Evolutionary conservation across 1,284 basidiomycete species (phyloP).

Genomic region (Pterulicium gracile): DNA sequence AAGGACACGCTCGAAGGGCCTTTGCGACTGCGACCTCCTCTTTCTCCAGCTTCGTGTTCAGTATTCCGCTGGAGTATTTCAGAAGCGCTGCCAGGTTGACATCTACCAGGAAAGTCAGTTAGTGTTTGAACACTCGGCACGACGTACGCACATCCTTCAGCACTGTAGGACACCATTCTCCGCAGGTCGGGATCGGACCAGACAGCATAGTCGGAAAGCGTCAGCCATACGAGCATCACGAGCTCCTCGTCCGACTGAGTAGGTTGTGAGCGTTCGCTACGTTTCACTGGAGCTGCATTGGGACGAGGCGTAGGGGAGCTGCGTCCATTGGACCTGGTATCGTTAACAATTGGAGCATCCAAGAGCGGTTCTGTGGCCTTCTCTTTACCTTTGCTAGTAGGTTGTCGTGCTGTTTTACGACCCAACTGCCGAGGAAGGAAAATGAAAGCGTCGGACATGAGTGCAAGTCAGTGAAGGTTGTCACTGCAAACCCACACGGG

Average conservation of each 20-base stretch:
- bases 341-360: not conserved
- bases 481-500: too few species aligned
- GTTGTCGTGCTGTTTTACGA: too few species aligned
- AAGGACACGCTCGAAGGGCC: slow-evolving; percentile 35
- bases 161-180: slow-evolving; percentile 30
- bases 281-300: slow-evolving; percentile 8
- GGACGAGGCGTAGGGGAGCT: not conserved
- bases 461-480: too few species aligned
- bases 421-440: too few species aligned
- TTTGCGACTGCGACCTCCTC: slow-evolving; percentile 42
- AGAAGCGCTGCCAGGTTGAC: slow-evolving; percentile 46
- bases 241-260: slow-evolving; percentile 30
- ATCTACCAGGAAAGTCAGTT: slow-evolving; percentile 32
- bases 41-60: slow-evolving; percentile 14
- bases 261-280: slow-evolving; percentile 14
- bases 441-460: too few species aligned
- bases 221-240: slow-evolving; percentile 36
- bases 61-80: slow-evolving; percentile 24
- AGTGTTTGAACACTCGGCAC: slow-evolving; percentile 11
- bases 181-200: slow-evolving; percentile 48
- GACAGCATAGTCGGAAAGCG: slow-evolving; percentile 54
- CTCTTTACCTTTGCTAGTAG: not conserved
- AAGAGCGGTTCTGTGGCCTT: not conserved
- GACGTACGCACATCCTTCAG: slow-evolving; percentile 36
- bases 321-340: not conserved